Base-by-base conservation (phyloP, 140 eudicot species). In the Stevia rebaudiana region DNA sequence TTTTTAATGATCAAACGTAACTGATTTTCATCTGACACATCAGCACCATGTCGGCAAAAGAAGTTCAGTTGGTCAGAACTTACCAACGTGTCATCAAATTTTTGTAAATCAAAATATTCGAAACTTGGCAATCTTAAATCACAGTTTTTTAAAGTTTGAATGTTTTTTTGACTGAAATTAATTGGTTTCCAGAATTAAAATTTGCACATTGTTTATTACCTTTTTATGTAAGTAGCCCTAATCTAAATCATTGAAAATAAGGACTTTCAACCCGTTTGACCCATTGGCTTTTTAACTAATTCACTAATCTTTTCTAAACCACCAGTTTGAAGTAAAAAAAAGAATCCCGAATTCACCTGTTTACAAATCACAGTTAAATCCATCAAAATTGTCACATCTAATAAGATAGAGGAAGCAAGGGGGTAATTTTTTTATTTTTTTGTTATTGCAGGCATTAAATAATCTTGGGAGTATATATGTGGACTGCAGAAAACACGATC, bases 401-500 rank as follows among this genome's bases (percentile, higher is more conserved):
- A 55, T n/a, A 54, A 28, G 37, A 21, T 5, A 46, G 12, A 8
- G 16, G 16, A 46, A 13, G 54, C 19, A 25, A 61, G 47, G 30
- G 54, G 28, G 17, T 17, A 48, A 17, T 7, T 48, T 17, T 0
- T 67, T 54, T n/a, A 10, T 44, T 50, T 48, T 16, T 51, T 40
- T n/a, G 11, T 58, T 65, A 21, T 71, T 75, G 72, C 78, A 88
- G 96, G 96, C 96, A 36, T 62, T 88, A 58, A 88, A 88, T 72
- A 88, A 88, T 66, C 79, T 88, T 11, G 94, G 96, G 16, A 88
- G 96, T 73, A 81, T 88, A 31, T 88, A 85, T 13, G 94, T 85
- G 70, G 96, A 88, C 74, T 88, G 94, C 16, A 88, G 83, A 46
- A 82, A 88, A 75, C 80, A 78, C 68, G 96, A 88, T 58, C 83